Evolutionary conservation across 768 basidiomycete species (phyloP).

Genomic region (Mycena galericulata): DNA sequence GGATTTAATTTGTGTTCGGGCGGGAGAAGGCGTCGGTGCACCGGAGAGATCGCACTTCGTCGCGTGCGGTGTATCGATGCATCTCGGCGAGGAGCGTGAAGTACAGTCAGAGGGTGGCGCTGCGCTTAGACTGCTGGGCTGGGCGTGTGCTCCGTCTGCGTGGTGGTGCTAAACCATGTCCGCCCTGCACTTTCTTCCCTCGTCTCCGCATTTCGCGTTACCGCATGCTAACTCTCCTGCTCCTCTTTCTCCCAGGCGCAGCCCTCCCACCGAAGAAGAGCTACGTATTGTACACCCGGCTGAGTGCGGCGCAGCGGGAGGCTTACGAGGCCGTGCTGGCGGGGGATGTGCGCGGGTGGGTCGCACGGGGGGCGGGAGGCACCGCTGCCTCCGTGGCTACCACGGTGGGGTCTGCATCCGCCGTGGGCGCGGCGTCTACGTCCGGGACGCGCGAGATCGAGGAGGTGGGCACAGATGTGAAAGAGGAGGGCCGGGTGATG

Average conservation of each 20-base stretch:
- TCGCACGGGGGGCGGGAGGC: constrained; percentile 51
- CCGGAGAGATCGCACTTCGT: not conserved
- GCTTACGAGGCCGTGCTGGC: constrained; percentile 85
- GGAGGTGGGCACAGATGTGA: constrained; percentile 28
- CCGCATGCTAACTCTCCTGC: not conserved
- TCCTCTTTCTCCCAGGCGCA: constrained; percentile 49
- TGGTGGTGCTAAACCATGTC: too few species aligned
- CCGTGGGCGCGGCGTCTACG: not conserved
- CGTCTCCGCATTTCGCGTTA: not conserved
- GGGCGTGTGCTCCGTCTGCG: too few species aligned
- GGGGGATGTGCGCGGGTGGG: constrained; percentile 75
- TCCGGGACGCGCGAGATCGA: constrained; percentile 3
- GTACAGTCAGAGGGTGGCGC: too few species aligned
- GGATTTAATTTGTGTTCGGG: too few species aligned
- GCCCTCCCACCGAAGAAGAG: constrained; percentile 92
- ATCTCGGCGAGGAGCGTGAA: too few species aligned
- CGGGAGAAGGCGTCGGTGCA: too few species aligned
- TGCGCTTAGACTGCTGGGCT: too few species aligned
- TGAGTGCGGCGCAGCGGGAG: constrained; percentile 85
- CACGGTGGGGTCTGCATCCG: not conserved
- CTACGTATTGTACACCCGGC: constrained; percentile 92
- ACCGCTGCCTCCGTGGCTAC: constrained; percentile 48
- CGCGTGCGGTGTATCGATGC: not conserved
- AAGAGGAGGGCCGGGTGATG: constrained; percentile 43
- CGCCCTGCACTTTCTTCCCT: too few species aligned